A percentile compares a stretch with the other conserved stretches of the same genome.
These are phyloP conservation scores for Pythium aquatile DNA, from an alignment of 352 stramenopile genomes.

Conservation along the genomic window DNA sequence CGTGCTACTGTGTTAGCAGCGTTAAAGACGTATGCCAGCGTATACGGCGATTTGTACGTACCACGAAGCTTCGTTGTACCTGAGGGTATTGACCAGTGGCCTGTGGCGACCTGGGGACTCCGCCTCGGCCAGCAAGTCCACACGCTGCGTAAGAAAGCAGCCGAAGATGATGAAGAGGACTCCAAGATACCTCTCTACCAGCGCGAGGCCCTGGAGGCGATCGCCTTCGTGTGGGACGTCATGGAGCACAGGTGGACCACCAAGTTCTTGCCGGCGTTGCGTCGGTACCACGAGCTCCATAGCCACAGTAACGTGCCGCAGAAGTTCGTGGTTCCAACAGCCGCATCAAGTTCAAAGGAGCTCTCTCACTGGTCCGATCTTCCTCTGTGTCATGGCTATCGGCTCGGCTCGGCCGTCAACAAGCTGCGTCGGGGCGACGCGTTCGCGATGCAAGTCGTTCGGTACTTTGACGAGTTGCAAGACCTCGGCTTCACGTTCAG, in stretches of 20 bases:
- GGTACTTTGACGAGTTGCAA: slow-evolving; percentile 34
- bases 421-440: slow-evolving; percentile 33
- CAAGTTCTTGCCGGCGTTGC: slow-evolving; percentile 42
- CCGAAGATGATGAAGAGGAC: slow-evolving; percentile 18
- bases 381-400: slow-evolving; percentile 29
- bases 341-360: neutral
- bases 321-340: slow-evolving; percentile 62
- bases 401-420: slow-evolving; percentile 50
- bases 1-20: slow-evolving; percentile 29
- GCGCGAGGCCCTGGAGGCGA: slow-evolving; percentile 14
- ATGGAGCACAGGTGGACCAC: slow-evolving; percentile 32
- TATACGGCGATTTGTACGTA: slow-evolving; percentile 38
- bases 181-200: slow-evolving; percentile 35
- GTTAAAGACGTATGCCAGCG: slow-evolving; percentile 32
- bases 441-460: slow-evolving; percentile 35
- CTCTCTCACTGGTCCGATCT: slow-evolving; percentile 11
- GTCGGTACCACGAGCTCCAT: slow-evolving; percentile 61
- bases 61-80: slow-evolving; percentile 43
- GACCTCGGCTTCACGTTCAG: slow-evolving; percentile 51
- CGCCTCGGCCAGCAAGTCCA: slow-evolving; percentile 40
- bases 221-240: slow-evolving; percentile 33
- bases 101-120: slow-evolving; percentile 35
- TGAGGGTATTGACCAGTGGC: slow-evolving; percentile 28
- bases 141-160: slow-evolving; percentile 30
- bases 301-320: slow-evolving; percentile 79